Base-by-base conservation (phyloP, 2,329 filamentous ascomycete species). In the Claviceps lovelessii region DNA sequence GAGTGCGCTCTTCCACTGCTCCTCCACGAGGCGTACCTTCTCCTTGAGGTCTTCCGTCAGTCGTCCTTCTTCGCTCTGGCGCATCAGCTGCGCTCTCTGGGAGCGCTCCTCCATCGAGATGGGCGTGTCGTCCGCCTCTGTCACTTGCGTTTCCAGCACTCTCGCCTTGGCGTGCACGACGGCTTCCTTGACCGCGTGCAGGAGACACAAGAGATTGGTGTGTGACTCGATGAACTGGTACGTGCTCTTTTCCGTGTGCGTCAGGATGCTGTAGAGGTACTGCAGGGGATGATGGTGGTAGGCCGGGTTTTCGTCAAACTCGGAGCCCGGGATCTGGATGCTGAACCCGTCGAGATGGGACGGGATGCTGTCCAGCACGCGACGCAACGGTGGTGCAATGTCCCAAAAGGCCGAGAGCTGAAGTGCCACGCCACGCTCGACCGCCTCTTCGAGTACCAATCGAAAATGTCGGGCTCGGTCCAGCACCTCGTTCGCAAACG, bases 351-450 rank as follows among this genome's bases (percentile, higher is more conserved):
- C 67, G 11, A 82, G 69, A 47, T 76, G 70, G 1, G 70, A 66
- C 0, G 90, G 90, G 28, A 96, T 84, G 62, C 86, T 86, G 57
- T 95, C 87, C 11, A 95, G 78, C 49, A 97, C 75, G 17, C 83
- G 78, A 31, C 85, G 77, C 0, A 98, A 77, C 4, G 84, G 83
- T 3, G 93, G 93, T 1, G 90, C 91, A 63, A 97, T 95, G 65
- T 98, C 93, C 93, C 93, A 98, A 68, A 97, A 98, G 0, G 91
- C 90, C 10, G 86, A 90, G 2, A 96, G 78, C 70, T 97, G 93
- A 54, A 89, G 81, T 66, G 96, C 90, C 11, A 97, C 89, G 17
- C 91, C 93, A 10, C 88, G 83, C 23, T 84, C 83, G 28, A 95
- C 90, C 54, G 93, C 93, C 61, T 84, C 78, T 66, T 95, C 89